phyloP scores from a whole-genome alignment of 768 basidiomycete genomes.

The Leccinum truebloodii region DNA sequence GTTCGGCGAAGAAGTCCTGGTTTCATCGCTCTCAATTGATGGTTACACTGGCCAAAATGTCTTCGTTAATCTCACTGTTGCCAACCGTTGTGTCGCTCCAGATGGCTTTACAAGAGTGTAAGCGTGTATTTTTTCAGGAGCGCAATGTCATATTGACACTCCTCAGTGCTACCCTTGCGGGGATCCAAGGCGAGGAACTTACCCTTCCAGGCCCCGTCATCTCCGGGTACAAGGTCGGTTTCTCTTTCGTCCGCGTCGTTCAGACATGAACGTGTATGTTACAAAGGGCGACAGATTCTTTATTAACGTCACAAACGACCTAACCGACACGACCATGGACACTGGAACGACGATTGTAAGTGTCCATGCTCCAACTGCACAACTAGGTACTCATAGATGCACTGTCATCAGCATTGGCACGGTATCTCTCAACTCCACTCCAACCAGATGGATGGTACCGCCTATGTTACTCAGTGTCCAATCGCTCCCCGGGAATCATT shows the following conservation, averaged over 20 bases:
- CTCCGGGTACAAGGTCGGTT: slow-evolving; percentile 37
- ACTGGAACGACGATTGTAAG: slow-evolving; percentile 26
- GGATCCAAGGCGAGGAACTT: slow-evolving; percentile 22
- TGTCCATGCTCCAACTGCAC: not conserved
- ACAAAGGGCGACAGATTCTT: slow-evolving; percentile 22
- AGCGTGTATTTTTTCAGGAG: not conserved
- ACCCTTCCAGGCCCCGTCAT: slow-evolving; percentile 43
- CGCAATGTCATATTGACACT: not conserved
- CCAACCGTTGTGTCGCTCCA: slow-evolving; percentile 11
- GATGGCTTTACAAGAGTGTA: slow-evolving; percentile 17
- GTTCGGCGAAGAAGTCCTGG: not conserved
- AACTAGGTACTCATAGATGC: not conserved
- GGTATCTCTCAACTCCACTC: slow-evolving; percentile 28
- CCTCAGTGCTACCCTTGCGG: slow-evolving; percentile 38
- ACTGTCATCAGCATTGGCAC: slow-evolving; percentile 30
- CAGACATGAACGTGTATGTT: not conserved
- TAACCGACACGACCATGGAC: slow-evolving; percentile 22
- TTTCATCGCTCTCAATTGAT: not conserved
- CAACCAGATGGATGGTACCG: slow-evolving; percentile 31
- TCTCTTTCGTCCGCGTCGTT: not conserved
- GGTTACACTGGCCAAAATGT: not conserved
- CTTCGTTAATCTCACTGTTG: not conserved
- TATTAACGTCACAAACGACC: slow-evolving; percentile 18
- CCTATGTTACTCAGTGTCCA: slow-evolving; percentile 44
- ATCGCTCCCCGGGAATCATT: slow-evolving; percentile 37